A percentile compares a stretch with the other conserved stretches of the same genome.
phyloP scores from a whole-genome alignment of 1,284 basidiomycete genomes.

The Quambalaria eucalypti region DNA sequence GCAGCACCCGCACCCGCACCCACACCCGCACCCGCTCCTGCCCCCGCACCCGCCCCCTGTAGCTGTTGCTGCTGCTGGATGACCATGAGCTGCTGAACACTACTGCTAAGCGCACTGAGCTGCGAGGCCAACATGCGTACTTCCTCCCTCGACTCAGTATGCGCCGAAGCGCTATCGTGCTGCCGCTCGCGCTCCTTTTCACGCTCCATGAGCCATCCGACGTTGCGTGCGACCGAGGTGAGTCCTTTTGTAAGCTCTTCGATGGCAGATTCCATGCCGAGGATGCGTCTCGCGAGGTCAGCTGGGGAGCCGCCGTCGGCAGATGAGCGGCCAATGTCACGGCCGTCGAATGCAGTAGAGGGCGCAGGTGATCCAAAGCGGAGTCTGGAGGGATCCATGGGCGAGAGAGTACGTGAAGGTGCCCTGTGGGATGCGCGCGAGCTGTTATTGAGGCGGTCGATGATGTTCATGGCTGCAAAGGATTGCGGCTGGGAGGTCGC shows the following conservation, averaged over 20 bases:
- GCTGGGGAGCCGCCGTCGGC: too few relatives aligned
- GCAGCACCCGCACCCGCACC: too few relatives aligned
- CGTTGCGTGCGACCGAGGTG: neutral
- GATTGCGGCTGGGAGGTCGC: neutral
- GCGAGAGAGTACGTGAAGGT: neutral
- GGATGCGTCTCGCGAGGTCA: neutral
- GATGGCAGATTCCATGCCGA: neutral
- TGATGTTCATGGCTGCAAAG: neutral
- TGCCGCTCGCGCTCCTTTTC: neutral
- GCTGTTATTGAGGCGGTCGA: neutral
- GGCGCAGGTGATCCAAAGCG: neutral
- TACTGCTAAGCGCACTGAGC: slow-evolving; percentile 22
- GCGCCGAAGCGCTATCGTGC: neutral
- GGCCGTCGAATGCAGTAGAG: neutral
- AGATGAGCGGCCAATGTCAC: neutral
- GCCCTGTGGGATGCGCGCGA: neutral
- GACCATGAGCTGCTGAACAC: slow-evolving; percentile 27
- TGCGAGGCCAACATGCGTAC: slow-evolving; percentile 33
- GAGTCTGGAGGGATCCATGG: neutral
- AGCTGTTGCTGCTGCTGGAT: slow-evolving; percentile 9
- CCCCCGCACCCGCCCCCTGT: slow-evolving; percentile 10
- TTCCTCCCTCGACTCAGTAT: neutral
- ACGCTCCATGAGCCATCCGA: neutral
- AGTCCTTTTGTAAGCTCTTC: neutral
- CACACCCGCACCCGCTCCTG: neutral